These are phyloP conservation scores for Proliferodiscus dingleyae DNA, from an alignment of 2,329 filamentous ascomycete genomes.

Conservation along the genomic window DNA sequence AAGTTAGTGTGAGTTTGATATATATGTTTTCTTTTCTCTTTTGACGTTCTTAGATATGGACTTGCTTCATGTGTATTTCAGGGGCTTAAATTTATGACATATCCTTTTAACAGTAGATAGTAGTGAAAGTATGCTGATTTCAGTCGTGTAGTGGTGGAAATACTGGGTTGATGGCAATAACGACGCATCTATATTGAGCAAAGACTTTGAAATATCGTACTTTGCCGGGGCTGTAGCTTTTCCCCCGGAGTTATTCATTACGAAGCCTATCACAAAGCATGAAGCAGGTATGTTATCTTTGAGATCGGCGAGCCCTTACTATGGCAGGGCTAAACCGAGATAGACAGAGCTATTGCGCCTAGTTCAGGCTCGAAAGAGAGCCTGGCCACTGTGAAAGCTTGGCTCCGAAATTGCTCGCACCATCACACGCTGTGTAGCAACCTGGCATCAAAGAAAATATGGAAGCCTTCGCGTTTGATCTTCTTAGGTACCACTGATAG, in stretches of 20 bases:
- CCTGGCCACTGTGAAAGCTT: conserved; percentile 5
- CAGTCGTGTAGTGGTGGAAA: conserved; percentile 6
- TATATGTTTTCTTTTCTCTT: too few species aligned
- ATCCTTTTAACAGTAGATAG: too few species aligned
- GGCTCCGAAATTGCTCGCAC: conserved; percentile 4
- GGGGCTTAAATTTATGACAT: too few species aligned
- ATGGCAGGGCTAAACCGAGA: background rate
- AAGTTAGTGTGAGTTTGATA: conserved; percentile 3
- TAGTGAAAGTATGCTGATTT: too few species aligned
- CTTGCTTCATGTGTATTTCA: too few species aligned
- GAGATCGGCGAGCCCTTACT: background rate
- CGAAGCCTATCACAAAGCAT: conserved; percentile 1
- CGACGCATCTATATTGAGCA: conserved; percentile 1
- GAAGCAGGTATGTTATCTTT: conserved; percentile 3
- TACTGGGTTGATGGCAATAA: background rate
- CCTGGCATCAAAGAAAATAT: background rate
- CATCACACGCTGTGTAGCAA: conserved; percentile 2
- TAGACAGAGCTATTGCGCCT: conserved; percentile 5
- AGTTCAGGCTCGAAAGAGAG: conserved; percentile 6
- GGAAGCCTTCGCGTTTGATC: conserved; percentile 5
- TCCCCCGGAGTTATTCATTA: conserved; percentile 5
- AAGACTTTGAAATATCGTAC: conserved; percentile 7
- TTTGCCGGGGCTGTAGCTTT: background rate
- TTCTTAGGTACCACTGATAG: conserved; percentile 1
- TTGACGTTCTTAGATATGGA: too few species aligned